Base-by-base conservation (phyloP, 2,329 filamentous ascomycete genomes). In the Alternaria brassicicola region DNA sequence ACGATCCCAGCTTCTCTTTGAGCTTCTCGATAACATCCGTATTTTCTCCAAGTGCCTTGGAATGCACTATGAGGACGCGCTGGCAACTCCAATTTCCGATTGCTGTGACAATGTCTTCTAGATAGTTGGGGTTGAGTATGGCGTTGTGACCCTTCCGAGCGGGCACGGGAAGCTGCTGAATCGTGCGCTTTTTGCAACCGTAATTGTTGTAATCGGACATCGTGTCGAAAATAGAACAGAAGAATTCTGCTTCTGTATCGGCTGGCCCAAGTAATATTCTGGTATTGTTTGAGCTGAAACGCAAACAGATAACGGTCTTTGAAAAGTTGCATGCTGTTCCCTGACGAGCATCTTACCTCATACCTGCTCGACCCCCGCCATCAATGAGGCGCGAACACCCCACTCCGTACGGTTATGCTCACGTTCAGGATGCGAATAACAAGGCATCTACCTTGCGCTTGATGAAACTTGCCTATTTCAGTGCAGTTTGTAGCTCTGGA, bases 51-150 rank as follows among this genome's bases (percentile, higher is more conserved):
- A 70, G 65, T 15, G 65, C 57, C 35, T 59, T 66, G 30, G 63
- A 68, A 30, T 70, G 62, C 26, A 69, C 66, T 15, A 70, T 47
- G 12, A 69, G 31, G 2, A 66, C 31, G 7, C 66, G 59, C 19
- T 59, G 35, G 33, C 65, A 67, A 35, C 46, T 55, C 63, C 63
- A 70, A 23, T 57, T 41, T 15, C 60, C 54, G n/a, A 69, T 61
- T 12, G 61, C 60, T 3, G 51, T 17, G 9, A 58, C 19, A 13
- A 62, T 68, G n/a, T 70, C 67, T 5, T 59, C 53, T 7, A 69
- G 17, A 30, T 67, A 63, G 15, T 39, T 54, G 1, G 65, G 61
- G 7, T 65, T 62, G 13, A 69, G 25, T 15, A 67, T 63, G 7
- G 67, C 65, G 47, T 69, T 61, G 41, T 66, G 62, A 7, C 63